Percentiles rank a stretch among this genome's conserved stretches.
Conservation (phyloP, 331 rosid species). For the Quercus tomentella region DNA sequence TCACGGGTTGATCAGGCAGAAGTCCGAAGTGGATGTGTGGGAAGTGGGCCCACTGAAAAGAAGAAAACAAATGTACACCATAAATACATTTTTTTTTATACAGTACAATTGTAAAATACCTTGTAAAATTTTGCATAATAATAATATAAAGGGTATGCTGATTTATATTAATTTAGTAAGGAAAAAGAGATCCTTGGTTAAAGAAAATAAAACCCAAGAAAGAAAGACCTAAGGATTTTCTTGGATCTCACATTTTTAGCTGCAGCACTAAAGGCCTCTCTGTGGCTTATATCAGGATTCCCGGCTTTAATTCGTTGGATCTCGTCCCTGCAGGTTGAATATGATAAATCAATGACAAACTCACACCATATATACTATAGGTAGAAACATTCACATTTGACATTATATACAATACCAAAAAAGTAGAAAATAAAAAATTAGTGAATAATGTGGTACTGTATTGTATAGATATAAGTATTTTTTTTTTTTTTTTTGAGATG, state of each 20-base stretch:
- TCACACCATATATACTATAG: background rate
- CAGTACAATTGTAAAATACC: background rate
- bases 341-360: background rate
- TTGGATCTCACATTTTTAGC: conserved; percentile 78
- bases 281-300: conserved; percentile 91
- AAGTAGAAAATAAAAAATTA: background rate
- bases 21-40: conserved; percentile 93
- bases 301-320: conserved; percentile 93
- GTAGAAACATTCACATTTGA: background rate
- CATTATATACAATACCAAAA: background rate
- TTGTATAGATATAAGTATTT: too few species aligned
- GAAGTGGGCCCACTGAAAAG: conserved; percentile 85
- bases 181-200: conserved; percentile 11
- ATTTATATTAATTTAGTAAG: background rate
- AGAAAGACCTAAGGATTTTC: conserved; percentile 26
- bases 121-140: background rate
- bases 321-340: conserved; percentile 61
- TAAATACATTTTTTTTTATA: background rate
- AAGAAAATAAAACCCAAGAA: conserved; percentile 5
- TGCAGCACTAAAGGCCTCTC: conserved; percentile 94
- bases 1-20: conserved; percentile 88
- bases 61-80: conserved; percentile 19
- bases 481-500: background rate
- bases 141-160: background rate
- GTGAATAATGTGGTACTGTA: too few species aligned